Evolutionary conservation across 1,284 basidiomycete species (phyloP).

Genomic region (Malassezia globosa): DNA sequence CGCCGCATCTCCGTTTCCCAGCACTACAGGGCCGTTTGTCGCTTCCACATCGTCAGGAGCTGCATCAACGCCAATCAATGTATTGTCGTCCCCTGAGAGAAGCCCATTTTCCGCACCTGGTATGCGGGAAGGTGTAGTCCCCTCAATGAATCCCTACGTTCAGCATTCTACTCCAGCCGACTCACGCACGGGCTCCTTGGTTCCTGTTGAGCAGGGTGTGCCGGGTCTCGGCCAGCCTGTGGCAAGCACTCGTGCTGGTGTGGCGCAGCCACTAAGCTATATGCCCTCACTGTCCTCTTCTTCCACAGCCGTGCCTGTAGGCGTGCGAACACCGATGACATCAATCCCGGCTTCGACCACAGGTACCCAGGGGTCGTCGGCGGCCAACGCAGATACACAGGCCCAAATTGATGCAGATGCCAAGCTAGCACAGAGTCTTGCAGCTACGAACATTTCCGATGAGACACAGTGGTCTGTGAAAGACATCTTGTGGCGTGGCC

Average conservation of each 20-base stretch:
- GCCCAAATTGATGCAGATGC: conserved; percentile 10
- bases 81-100: no score
- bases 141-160: no score
- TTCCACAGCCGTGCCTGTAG: neutral
- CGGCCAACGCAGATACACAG: neutral
- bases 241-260: neutral
- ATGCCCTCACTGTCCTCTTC: neutral
- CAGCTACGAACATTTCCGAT: conserved; percentile 9
- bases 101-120: no score
- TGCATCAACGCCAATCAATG: neutral
- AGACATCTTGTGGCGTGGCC: conserved; percentile 30
- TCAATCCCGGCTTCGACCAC: neutral
- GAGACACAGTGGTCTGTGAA: conserved; percentile 36
- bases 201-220: no score
- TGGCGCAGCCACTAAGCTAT: neutral
- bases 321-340: no score
- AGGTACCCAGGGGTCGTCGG: neutral
- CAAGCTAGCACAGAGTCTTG: conserved; percentile 2
- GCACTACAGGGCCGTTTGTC: no score
- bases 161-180: neutral
- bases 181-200: neutral
- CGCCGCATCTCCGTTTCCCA: no score
- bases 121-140: no score
- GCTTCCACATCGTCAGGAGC: neutral
- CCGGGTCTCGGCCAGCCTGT: neutral